Conservation (phyloP, 139 green algal genomes). For the Micractinium sp. region DNA sequence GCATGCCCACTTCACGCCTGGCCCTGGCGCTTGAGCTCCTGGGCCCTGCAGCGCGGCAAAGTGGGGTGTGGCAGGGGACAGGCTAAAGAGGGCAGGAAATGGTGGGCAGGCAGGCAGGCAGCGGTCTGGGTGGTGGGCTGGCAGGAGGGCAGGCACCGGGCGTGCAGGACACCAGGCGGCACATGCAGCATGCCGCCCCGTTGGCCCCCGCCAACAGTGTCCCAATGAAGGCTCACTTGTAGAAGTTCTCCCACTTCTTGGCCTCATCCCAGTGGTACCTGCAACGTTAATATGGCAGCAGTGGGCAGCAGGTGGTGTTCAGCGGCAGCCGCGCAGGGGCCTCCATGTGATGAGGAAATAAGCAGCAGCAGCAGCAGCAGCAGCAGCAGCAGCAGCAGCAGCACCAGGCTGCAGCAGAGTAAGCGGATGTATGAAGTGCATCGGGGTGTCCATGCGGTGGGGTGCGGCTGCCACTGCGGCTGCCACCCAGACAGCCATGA, state of each 20-base stretch:
- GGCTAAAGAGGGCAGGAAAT: too few relatives aligned
- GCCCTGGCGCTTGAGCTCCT: slow-evolving; percentile 9
- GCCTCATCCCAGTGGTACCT: slow-evolving; percentile 24
- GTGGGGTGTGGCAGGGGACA: too few relatives aligned
- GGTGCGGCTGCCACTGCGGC: too few relatives aligned
- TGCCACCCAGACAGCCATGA: neutral
- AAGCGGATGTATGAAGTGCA: too few relatives aligned
- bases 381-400: neutral
- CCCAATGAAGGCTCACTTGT: neutral
- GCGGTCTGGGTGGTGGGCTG: neutral
- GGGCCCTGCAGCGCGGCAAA: neutral
- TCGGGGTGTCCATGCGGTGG: too few relatives aligned
- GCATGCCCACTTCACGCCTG: neutral
- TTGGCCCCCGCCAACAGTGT: too few relatives aligned
- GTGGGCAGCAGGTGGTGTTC: neutral
- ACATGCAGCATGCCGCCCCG: too few relatives aligned
- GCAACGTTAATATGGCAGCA: neutral
- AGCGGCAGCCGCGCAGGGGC: neutral
- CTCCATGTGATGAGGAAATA: neutral
- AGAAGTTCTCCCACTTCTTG: slow-evolving; percentile 29
- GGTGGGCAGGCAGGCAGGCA: too few relatives aligned
- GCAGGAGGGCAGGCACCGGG: too few relatives aligned
- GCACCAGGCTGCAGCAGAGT: neutral
- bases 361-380: neutral
- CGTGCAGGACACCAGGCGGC: too few relatives aligned